Conservation (phyloP, 2,329 filamentous ascomycete genomes). For the Pseudocercospora ulei region DNA sequence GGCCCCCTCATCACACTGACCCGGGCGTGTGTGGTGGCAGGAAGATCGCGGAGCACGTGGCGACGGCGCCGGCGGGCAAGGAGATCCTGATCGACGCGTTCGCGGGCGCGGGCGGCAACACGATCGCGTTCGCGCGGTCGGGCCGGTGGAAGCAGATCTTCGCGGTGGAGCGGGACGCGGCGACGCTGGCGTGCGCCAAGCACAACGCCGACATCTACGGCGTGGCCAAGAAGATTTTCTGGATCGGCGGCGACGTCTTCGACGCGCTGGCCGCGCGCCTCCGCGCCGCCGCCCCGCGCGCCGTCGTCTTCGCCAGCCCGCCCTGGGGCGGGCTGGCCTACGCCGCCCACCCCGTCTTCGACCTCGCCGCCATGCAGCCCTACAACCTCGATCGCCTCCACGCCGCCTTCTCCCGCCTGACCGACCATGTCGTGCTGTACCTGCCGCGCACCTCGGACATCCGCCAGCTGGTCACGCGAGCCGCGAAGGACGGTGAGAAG, state of each 20-base stretch:
- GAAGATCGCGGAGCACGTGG: slow-evolving; percentile 65
- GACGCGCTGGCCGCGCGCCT: slow-evolving; percentile 52
- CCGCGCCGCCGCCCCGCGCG: slow-evolving; percentile 42
- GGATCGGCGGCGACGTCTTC: slow-evolving; percentile 82
- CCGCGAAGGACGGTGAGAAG: slow-evolving; percentile 41
- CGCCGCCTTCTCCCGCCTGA: slow-evolving; percentile 48
- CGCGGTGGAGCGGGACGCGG: slow-evolving; percentile 73
- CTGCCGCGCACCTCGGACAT: slow-evolving; percentile 78
- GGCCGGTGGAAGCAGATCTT: slow-evolving; percentile 73
- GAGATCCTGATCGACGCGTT: slow-evolving; percentile 76
- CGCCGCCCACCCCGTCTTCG: slow-evolving; percentile 60
- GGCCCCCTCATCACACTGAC: too few species aligned
- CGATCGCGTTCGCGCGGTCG: slow-evolving; percentile 82
- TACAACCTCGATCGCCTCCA: slow-evolving; percentile 62
- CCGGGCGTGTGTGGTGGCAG: slow-evolving; percentile 44
- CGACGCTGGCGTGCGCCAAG: slow-evolving; percentile 78
- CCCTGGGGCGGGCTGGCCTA: slow-evolving; percentile 66
- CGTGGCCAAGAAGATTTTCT: slow-evolving; percentile 66
- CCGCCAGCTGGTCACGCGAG: slow-evolving; percentile 56
- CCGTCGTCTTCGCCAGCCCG: slow-evolving; percentile 60
- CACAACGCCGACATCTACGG: slow-evolving; percentile 83
- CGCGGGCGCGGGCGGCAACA: slow-evolving; percentile 83
- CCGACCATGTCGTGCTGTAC: slow-evolving; percentile 58
- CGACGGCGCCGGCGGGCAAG: slow-evolving; percentile 47
- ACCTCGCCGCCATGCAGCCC: slow-evolving; percentile 76